Evolutionary conservation across 2,329 filamentous ascomycete genomes (phyloP).

Genomic region (Juglanconis juglandina): DNA sequence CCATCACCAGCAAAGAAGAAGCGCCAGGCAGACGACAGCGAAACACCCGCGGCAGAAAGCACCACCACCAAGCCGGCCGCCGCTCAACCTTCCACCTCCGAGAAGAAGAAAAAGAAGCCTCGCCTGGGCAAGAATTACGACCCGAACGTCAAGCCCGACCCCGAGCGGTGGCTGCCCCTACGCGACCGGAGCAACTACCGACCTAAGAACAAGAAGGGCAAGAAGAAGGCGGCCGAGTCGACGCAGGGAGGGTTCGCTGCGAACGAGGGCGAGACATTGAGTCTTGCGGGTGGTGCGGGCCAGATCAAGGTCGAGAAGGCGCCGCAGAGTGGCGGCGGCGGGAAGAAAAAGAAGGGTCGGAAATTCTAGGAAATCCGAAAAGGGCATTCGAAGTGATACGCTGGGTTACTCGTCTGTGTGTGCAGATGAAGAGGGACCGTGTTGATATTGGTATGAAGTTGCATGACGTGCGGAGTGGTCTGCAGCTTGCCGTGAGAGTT

Average conservation of each 20-base stretch:
- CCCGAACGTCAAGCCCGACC: conserved; percentile 75
- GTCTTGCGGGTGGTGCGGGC: conserved; percentile 60
- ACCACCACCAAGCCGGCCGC: background rate
- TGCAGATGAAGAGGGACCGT: background rate
- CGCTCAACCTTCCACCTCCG: conserved; percentile 24
- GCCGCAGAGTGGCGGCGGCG: conserved; percentile 23
- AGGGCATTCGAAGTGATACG: background rate
- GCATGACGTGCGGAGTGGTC: background rate
- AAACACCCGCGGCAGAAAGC: conserved; percentile 14
- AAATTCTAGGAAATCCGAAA: background rate
- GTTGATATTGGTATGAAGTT: background rate
- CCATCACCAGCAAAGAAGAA: conserved; percentile 44
- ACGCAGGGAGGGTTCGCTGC: conserved; percentile 82
- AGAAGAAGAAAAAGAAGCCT: conserved; percentile 36
- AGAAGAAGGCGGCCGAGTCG: conserved; percentile 71
- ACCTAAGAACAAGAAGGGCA: conserved; percentile 89
- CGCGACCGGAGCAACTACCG: conserved; percentile 84
- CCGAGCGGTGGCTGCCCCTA: conserved; percentile 89
- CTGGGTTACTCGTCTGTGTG: background rate
- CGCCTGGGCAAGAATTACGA: conserved; percentile 71
- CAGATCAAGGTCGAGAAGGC: conserved; percentile 63
- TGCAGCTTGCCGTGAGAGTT: background rate
- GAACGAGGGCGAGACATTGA: conserved; percentile 66
- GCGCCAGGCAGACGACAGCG: conserved; percentile 36
- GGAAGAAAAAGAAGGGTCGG: conserved; percentile 16